phyloP scores from a whole-genome alignment of 257 asterid genomes.

The Nicotiana otophora region DNA sequence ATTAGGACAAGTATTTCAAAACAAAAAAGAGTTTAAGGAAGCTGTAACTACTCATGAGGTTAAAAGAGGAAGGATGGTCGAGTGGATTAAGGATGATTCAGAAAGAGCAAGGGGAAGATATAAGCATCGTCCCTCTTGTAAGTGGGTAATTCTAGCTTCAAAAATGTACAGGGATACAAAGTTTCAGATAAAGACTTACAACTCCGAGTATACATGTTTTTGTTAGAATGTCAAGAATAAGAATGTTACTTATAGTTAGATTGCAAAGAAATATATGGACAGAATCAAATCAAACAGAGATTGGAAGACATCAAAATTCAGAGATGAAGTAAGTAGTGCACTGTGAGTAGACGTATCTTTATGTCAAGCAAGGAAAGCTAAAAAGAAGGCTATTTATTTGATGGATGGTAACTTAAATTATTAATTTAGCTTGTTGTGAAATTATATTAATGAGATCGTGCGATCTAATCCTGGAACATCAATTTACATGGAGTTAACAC shows the following conservation, averaged over 20 bases:
- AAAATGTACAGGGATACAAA: background rate
- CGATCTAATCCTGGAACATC: background rate
- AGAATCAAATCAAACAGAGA: background rate
- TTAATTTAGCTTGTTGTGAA: background rate
- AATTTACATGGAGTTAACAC: background rate
- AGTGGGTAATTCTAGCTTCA: background rate
- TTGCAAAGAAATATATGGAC: too few species aligned
- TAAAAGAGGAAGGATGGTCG: background rate
- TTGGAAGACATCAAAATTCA: background rate
- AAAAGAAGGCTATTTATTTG: background rate
- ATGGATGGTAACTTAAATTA: background rate
- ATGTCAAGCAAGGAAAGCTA: background rate
- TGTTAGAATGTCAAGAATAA: background rate
- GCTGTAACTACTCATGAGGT: background rate
- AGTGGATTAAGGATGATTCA: too few species aligned
- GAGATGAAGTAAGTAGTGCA: background rate
- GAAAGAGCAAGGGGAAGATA: background rate
- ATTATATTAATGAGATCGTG: background rate
- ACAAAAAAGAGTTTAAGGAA: background rate
- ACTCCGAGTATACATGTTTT: background rate
- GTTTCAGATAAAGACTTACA: background rate
- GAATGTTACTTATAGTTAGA: background rate
- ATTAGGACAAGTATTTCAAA: background rate
- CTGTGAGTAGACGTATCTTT: too few species aligned
- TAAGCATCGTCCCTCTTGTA: background rate